Percentiles rank a stretch among this genome's conserved stretches.
These are phyloP conservation scores for Hawksworthiomyces lignivorus DNA, from an alignment of 2,329 filamentous ascomycete genomes.

Conservation along the genomic window DNA sequence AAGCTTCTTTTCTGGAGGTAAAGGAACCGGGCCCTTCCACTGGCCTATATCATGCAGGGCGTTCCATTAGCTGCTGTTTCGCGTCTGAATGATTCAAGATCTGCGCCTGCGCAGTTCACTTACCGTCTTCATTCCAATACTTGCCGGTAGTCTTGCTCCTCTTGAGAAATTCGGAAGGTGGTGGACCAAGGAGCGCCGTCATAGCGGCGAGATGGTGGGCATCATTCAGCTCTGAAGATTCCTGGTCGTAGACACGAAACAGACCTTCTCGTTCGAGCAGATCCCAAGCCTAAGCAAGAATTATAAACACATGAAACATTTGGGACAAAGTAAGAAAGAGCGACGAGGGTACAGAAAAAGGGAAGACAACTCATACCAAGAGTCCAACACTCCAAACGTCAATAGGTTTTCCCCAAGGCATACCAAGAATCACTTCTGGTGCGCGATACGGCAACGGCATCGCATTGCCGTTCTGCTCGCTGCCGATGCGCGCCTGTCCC, in stretches of 20 bases:
- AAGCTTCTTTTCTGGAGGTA: slow-evolving; percentile 16
- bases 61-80: no score
- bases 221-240: slow-evolving; percentile 18
- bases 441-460: slow-evolving; percentile 26
- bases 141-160: slow-evolving; percentile 16
- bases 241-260: slow-evolving; percentile 15
- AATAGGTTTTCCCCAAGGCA: slow-evolving; percentile 25
- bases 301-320: no score
- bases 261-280: slow-evolving; percentile 18
- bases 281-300: slow-evolving; percentile 16
- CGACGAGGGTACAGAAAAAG: no score
- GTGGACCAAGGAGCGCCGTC: slow-evolving; percentile 21
- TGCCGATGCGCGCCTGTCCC: slow-evolving; percentile 27
- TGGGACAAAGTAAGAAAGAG: no score
- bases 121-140: slow-evolving; percentile 22
- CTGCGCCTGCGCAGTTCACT: slow-evolving; percentile 6
- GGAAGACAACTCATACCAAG: slow-evolving; percentile 8
- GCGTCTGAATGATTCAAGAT: no score
- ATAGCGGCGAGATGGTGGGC: slow-evolving; percentile 24
- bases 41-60: no score
- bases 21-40: slow-evolving; percentile 16
- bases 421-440: slow-evolving; percentile 29
- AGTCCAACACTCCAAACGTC: slow-evolving; percentile 29
- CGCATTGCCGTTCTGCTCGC: slow-evolving; percentile 12
- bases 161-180: slow-evolving; percentile 19